A percentile compares a stretch with the other conserved stretches of the same genome.
Evolutionary conservation across 2,329 filamentous ascomycete species (phyloP).

Genomic region (Dactylellina parvicollis): DNA sequence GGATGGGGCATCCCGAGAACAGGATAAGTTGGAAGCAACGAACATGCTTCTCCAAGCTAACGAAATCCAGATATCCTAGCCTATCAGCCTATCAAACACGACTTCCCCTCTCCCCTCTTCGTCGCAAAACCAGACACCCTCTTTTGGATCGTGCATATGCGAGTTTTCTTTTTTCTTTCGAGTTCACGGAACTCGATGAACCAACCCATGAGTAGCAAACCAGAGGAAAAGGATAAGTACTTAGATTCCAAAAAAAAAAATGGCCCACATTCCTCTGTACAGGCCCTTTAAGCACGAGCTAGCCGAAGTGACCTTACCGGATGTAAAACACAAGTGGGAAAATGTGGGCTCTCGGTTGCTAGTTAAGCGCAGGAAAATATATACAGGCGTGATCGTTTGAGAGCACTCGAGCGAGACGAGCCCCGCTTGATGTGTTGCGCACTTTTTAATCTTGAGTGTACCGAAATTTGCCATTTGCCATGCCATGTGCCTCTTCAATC

Average conservation of each 20-base stretch:
- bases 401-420: slow-evolving; percentile 12
- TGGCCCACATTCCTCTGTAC: slow-evolving; percentile 28
- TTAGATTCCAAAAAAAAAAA: not conserved
- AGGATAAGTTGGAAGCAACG: slow-evolving; percentile 52
- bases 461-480: slow-evolving; percentile 43
- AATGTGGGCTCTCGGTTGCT: slow-evolving; percentile 23
- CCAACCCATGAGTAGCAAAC: slow-evolving; percentile 6
- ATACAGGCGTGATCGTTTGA: not conserved
- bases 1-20: slow-evolving; percentile 54
- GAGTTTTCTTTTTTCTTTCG: slow-evolving; percentile 19
- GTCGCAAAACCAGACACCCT: slow-evolving; percentile 6
- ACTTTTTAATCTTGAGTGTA: slow-evolving; percentile 20
- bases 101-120: slow-evolving; percentile 14
- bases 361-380: slow-evolving; percentile 34
- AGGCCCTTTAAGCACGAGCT: slow-evolving; percentile 37
- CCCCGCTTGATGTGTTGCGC: slow-evolving; percentile 35
- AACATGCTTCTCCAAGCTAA: slow-evolving; percentile 52
- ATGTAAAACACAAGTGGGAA: not conserved
- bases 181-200: not conserved
- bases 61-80: slow-evolving; percentile 47
- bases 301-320: slow-evolving; percentile 17
- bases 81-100: slow-evolving; percentile 47
- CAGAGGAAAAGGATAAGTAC: slow-evolving; percentile 1
- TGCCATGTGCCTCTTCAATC: slow-evolving; percentile 10
- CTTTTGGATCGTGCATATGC: slow-evolving; percentile 47